phyloP scores from a whole-genome alignment of 1,284 basidiomycete genomes.

The Cutaneotrichosporon sp. region DNA sequence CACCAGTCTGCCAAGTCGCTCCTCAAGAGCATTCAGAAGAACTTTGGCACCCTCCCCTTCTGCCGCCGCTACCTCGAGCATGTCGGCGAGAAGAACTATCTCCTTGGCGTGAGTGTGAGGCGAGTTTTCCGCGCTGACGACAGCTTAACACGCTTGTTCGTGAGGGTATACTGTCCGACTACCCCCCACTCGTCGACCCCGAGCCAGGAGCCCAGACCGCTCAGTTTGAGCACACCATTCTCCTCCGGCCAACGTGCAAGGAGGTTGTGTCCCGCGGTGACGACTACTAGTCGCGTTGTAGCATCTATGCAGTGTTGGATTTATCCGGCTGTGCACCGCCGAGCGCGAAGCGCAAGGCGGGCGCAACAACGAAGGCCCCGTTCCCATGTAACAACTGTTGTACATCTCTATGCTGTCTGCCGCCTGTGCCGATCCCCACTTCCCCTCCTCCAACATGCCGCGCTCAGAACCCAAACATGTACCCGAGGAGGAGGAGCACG shows the following conservation, averaged over 20 bases:
- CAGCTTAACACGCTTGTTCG: slow-evolving; percentile 85
- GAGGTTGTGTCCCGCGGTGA: slow-evolving; percentile 92
- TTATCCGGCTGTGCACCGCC: too few relatives aligned
- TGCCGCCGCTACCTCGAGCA: slow-evolving; percentile 92
- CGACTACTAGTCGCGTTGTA: slow-evolving; percentile 60
- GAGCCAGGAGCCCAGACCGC: slow-evolving; percentile 74
- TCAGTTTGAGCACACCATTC: slow-evolving; percentile 91
- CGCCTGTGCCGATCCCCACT: too few relatives aligned
- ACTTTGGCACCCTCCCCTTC: slow-evolving; percentile 94
- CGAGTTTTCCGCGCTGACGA: slow-evolving; percentile 1
- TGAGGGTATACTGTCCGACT: slow-evolving; percentile 83
- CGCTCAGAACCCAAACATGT: slow-evolving; percentile 57
- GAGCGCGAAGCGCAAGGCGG: too few relatives aligned
- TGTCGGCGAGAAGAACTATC: slow-evolving; percentile 88
- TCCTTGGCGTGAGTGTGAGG: slow-evolving; percentile 67
- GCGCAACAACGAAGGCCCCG: too few relatives aligned
- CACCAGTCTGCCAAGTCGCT: slow-evolving; percentile 79
- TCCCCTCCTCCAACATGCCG: neutral
- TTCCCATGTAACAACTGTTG: neutral
- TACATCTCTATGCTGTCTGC: neutral
- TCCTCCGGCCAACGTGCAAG: slow-evolving; percentile 84
- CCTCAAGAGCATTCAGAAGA: slow-evolving; percentile 80
- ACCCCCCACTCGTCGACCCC: slow-evolving; percentile 84
- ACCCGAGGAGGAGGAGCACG: slow-evolving; percentile 70
- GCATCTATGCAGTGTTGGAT: neutral